phyloP scores from a whole-genome alignment of 345 rosid genomes.

The Euphorbia tirucalli region DNA sequence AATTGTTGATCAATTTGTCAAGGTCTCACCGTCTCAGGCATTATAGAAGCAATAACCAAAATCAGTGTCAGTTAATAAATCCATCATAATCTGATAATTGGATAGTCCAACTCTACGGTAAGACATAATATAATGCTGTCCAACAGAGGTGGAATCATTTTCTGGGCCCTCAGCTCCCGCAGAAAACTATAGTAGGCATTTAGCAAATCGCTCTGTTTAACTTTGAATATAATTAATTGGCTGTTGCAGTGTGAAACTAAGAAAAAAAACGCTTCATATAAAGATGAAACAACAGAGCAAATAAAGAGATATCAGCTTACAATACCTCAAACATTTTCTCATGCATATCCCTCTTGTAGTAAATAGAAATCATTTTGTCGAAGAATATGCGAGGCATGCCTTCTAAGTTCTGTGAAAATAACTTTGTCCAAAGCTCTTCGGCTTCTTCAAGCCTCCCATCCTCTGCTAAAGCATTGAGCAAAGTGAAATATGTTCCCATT shows the following conservation, averaged over 20 bases:
- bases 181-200: not conserved
- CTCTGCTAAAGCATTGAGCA: slow-evolving; percentile 76
- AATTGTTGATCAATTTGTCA: not conserved
- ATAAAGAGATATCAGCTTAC: slow-evolving; percentile 4
- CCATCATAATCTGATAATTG: slow-evolving; percentile 2
- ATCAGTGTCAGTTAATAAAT: not conserved
- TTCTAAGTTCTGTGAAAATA: slow-evolving; percentile 65
- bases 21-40: not conserved
- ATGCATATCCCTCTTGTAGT: slow-evolving; percentile 74
- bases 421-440: slow-evolving; percentile 74
- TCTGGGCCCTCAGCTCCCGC: not conserved
- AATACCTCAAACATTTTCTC: slow-evolving; percentile 82
- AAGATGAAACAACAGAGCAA: not conserved
- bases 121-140: not conserved
- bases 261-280: not conserved
- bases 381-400: slow-evolving; percentile 74
- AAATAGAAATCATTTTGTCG: slow-evolving; percentile 69
- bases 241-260: not conserved
- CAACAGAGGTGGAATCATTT: not conserved
- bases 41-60: not conserved
- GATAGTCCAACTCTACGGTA: not conserved
- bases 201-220: not conserved
- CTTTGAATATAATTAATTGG: not conserved
- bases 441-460: slow-evolving; percentile 89
- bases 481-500: slow-evolving; percentile 77